Conservation (phyloP, 805 yeast species). For the Schizosaccharomyces pombe region DNA sequence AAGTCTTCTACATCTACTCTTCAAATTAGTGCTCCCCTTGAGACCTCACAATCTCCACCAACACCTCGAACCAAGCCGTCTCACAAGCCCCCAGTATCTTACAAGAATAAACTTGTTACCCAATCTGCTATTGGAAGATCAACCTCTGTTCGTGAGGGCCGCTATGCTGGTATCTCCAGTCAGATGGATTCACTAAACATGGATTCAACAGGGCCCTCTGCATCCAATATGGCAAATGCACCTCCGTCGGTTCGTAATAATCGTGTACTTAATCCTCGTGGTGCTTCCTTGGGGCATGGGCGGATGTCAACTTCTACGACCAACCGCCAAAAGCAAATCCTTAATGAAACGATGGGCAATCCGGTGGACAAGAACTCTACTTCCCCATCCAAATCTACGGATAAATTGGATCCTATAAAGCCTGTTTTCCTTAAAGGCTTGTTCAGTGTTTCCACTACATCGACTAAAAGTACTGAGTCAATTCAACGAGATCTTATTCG, state of each 20-base stretch:
- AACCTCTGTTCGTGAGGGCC: background rate
- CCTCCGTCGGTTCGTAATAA: background rate
- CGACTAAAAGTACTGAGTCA: conserved; percentile 73
- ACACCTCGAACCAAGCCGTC: background rate
- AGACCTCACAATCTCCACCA: background rate
- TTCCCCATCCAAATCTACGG: background rate
- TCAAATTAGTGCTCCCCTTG: background rate
- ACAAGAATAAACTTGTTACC: background rate
- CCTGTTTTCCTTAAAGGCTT: conserved; percentile 80
- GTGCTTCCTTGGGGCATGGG: background rate
- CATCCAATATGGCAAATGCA: too few relatives aligned
- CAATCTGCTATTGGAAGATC: background rate
- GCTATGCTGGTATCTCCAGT: background rate
- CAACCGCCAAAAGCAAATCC: background rate
- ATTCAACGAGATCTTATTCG: conserved; percentile 65
- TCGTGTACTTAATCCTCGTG: background rate
- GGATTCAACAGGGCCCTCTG: background rate
- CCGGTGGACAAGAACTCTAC: background rate
- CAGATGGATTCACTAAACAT: background rate
- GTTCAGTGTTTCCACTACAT: conserved; percentile 82
- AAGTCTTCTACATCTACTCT: background rate
- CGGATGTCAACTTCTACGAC: background rate
- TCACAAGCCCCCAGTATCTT: background rate
- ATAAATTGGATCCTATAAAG: conserved; percentile 57
- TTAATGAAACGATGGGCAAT: background rate